Base-by-base conservation (phyloP, 2,329 filamentous ascomycete genomes). In the Ambrosiella beaveri region DNA sequence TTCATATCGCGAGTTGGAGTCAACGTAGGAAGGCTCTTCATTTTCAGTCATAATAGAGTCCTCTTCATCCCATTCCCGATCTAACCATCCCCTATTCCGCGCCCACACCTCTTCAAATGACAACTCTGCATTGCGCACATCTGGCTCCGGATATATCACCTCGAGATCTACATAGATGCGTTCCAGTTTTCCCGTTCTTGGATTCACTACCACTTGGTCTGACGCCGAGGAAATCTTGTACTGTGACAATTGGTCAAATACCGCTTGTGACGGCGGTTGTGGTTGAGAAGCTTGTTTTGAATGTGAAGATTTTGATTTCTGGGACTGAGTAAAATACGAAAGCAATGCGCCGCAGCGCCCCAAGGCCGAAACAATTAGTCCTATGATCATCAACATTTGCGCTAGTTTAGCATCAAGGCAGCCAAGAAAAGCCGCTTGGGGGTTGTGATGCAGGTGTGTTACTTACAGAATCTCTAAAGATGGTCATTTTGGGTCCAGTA, bases 401-500 rank as follows among this genome's bases (percentile, higher is more conserved):
- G 68, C 71, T 19, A 50, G 27, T 58, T 60, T 71, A 68, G 44
- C 55, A 40, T 50, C 35, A 51, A 51, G 17, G 7, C 55, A 50
- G 36, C 36, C 12, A 39, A 19, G n/a, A 19, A 39, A 27, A 45
- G 41, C 11, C 9, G 39, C 38, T 44, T 17, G 15, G 49, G 17
- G 40, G 39, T 37, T 40, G 63, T 62, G 27, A 27, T 27, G 27
- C 27, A 4, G 27, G 27, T 27, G 63, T 64, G 67, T 64, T 58
- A 68, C 88, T 84, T 85, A 98, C 93, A 86, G 86, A 76, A 76
- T 98, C 93, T 76, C 87, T 91, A 75, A 96, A 98, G 51, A 98
- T 80, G 66, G 84, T 75, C 82, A 98, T 85, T 75, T 96, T 97
- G 57, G 84, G 77, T 47, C 65, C 66, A 57, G 77, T 78, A 38